Percentiles rank a stretch among this genome's conserved stretches.
Evolutionary conservation across 1,284 basidiomycete species (phyloP).

Genomic region (Mycena citricolor): DNA sequence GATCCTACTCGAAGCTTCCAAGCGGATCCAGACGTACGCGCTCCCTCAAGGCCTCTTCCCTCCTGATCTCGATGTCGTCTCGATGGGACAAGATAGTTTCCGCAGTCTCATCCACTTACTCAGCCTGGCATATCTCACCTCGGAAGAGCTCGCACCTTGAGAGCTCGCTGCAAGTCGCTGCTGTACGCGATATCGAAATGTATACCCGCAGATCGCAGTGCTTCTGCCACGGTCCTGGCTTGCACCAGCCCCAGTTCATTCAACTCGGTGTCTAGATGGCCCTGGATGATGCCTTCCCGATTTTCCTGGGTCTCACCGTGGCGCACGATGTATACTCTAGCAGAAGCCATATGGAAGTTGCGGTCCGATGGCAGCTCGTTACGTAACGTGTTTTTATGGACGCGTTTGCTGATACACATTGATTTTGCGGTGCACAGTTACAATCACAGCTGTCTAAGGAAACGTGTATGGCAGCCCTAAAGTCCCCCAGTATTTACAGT

Average conservation of each 20-base stretch:
- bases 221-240: conserved; percentile 51
- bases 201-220: conserved; percentile 43
- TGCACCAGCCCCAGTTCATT: conserved; percentile 60
- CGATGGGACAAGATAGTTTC: conserved; percentile 58
- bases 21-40: conserved; percentile 43
- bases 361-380: too few species aligned
- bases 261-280: conserved; percentile 64
- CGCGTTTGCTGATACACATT: too few species aligned
- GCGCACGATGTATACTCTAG: conserved; percentile 62
- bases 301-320: conserved; percentile 78
- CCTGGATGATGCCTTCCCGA: conserved; percentile 60
- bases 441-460: too few species aligned
- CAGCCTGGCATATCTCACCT: not conserved
- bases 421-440: not conserved
- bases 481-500: not conserved
- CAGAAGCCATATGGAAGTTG: conserved; percentile 25
- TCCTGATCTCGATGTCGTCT: conserved; percentile 42
- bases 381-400: too few species aligned
- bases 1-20: not conserved
- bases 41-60: conserved; percentile 55
- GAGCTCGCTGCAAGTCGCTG: conserved; percentile 67
- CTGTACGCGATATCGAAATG: conserved; percentile 54
- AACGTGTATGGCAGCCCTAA: not conserved
- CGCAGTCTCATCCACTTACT: conserved; percentile 51
- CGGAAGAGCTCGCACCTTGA: conserved; percentile 43